Base-by-base conservation (phyloP, 139 green algal genomes). In the Coccomyxa sp. region DNA sequence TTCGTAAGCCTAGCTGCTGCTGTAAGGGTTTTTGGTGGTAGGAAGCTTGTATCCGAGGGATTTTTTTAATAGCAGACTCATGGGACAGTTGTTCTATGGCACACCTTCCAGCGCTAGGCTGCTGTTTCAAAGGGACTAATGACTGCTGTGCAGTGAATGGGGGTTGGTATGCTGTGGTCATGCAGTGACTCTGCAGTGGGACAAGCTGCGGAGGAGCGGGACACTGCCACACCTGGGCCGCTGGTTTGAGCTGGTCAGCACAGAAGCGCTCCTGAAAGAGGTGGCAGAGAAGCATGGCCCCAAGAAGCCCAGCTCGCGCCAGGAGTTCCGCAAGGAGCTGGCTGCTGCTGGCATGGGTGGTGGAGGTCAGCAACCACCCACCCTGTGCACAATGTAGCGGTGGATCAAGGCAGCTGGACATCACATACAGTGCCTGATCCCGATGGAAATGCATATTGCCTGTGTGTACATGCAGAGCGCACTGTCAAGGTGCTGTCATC, bases 221-320 rank as follows among this genome's bases (percentile, higher is more conserved):
- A 81, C 82, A 25, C 81, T 93, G 21, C 87, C 91, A 0, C 93
- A 98, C 90, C 87, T 98, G 30, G 82, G 84, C 13, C 92, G 95
- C 82, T 98, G 95, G 95, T 96, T 92, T 74, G 87, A 93, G 66
- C 87, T 91, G 86, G 63, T 94, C 51, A 63, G 81, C 15, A 79
- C 79, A 32, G n/a, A 89, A 38, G 88, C 93, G 10, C 82, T 83
- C 31, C 86, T 93, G 16, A 60, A 81, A 27, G 89, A 86, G 13
- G 85, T 92, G 0, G 84, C 88, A 13, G 91, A 90, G 63, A 38
- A 58, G 82, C 81, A 85, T 67, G 84, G 75, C 18, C 82, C 81
- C 58, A 91, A 88, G 80, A 81, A 88, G 66, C 83, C 86, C 80
- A 58, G n/a, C 28, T 85, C 86, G 15, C 78, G 79, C 67, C 78